A percentile compares a stretch with the other conserved stretches of the same genome.
These are phyloP conservation scores for Opeltia flavorubescens DNA, from an alignment of 495 filamentous ascomycete genomes.

Conservation along the genomic window DNA sequence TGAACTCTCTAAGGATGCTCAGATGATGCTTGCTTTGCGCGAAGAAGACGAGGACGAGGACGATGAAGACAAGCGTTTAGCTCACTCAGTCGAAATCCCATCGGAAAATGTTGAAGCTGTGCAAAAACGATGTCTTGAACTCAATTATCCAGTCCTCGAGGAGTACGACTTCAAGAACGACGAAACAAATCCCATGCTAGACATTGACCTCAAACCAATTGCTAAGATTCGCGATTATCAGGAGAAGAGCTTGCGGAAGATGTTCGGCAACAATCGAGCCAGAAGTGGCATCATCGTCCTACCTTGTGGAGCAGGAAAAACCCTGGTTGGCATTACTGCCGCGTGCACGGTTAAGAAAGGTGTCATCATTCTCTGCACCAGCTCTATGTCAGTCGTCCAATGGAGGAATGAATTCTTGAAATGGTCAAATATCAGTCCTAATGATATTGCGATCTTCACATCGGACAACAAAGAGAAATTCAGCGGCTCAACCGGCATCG, in stretches of 20 bases:
- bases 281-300: constrained; percentile 96
- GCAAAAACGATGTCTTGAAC: constrained; percentile 75
- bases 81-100: constrained; percentile 89
- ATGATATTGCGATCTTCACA: constrained; percentile 89
- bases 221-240: constrained; percentile 80
- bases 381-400: constrained; percentile 94
- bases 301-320: constrained; percentile 95
- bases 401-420: constrained; percentile 94
- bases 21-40: constrained; percentile 45
- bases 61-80: constrained; percentile 74
- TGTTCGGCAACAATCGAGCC: constrained; percentile 96
- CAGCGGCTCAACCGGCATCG: constrained; percentile 77
- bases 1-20: constrained; percentile 30
- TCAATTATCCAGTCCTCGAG: constrained; percentile 78
- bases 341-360: constrained; percentile 96
- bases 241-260: constrained; percentile 92
- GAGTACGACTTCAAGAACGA: constrained; percentile 99
- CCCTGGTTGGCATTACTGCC: constrained; percentile 89
- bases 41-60: constrained; percentile 75
- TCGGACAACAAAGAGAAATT: constrained; percentile 88
- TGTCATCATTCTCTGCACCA: constrained; percentile 87
- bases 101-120: constrained; percentile 66
- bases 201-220: constrained; percentile 78
- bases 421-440: constrained; percentile 93
- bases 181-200: constrained; percentile 69